A percentile compares a stretch with the other conserved stretches of the same genome.
Conservation (phyloP, 2,329 filamentous ascomycete genomes). For the Neoscytalidium dimidiatum region DNA sequence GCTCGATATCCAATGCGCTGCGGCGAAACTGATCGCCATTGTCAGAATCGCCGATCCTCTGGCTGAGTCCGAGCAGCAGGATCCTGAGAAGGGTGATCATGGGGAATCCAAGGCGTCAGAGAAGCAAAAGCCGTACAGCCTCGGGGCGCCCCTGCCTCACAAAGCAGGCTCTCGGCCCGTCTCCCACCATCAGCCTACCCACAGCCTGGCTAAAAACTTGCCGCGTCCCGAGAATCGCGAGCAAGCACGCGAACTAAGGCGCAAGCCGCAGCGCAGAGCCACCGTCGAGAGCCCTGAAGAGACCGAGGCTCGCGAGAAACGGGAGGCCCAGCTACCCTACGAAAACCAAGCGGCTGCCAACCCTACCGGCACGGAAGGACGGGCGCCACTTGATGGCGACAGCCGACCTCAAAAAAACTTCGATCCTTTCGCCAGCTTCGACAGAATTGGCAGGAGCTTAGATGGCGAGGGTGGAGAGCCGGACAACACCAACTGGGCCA, state of each 20-base stretch:
- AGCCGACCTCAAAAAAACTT: background rate
- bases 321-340: background rate
- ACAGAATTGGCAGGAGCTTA: background rate
- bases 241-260: background rate
- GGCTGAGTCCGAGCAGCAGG: background rate
- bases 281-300: background rate
- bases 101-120: background rate
- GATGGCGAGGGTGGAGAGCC: background rate
- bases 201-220: background rate
- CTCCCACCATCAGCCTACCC: background rate
- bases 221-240: background rate
- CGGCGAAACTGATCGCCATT: background rate
- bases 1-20: background rate
- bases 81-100: conserved; percentile 5
- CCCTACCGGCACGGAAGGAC: background rate
- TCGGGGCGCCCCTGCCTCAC: background rate
- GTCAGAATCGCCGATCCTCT: background rate
- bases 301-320: background rate
- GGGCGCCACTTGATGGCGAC: background rate
- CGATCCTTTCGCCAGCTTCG: background rate
- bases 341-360: background rate
- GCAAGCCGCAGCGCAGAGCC: background rate
- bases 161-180: background rate
- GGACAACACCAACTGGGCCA: conserved; percentile 10
- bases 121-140: background rate